Conservation (phyloP, 306 rosid species). For the Trichosanthes cucumerina region DNA sequence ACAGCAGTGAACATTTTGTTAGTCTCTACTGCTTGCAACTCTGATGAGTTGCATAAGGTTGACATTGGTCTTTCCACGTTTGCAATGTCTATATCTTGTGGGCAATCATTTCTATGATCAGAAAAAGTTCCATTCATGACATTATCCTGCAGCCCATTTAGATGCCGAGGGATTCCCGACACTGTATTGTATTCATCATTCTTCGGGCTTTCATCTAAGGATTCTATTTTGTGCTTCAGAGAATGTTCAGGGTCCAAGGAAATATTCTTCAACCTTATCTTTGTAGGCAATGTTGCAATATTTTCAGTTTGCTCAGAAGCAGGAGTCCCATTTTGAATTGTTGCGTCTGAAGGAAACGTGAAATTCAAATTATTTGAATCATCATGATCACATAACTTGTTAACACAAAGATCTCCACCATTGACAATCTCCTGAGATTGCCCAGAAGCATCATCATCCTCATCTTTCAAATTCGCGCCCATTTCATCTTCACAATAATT, state of each 20-base stretch:
- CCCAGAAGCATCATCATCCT: constrained; percentile 25
- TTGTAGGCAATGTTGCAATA: constrained; percentile 37
- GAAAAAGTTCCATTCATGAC: constrained; percentile 19
- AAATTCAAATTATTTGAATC: constrained; percentile 29
- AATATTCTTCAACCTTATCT: constrained; percentile 49
- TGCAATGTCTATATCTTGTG: constrained; percentile 29
- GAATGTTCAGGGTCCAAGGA: constrained; percentile 49
- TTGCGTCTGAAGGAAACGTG: constrained; percentile 24
- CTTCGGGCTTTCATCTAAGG: constrained; percentile 29
- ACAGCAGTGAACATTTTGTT: constrained; percentile 73
- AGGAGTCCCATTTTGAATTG: constrained; percentile 20
- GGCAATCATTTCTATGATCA: constrained; percentile 34
- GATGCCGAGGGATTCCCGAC: constrained; percentile 24
- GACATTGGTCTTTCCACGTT: constrained; percentile 21
- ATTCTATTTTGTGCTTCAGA: constrained; percentile 36
- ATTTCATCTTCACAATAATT: constrained; percentile 20
- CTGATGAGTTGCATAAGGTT: constrained; percentile 4
- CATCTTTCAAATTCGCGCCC: constrained; percentile 27
- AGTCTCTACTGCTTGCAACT: constrained; percentile 25
- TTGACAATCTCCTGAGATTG: constrained; percentile 25
- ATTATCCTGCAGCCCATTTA: constrained; percentile 27
- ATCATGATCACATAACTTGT: constrained; percentile 30
- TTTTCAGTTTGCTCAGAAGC: constrained; percentile 32
- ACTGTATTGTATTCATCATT: constrained; percentile 26
- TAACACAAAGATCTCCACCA: constrained; percentile 26